Conservation (phyloP, 495 filamentous ascomycete genomes). For the Xylaria palmicola region DNA sequence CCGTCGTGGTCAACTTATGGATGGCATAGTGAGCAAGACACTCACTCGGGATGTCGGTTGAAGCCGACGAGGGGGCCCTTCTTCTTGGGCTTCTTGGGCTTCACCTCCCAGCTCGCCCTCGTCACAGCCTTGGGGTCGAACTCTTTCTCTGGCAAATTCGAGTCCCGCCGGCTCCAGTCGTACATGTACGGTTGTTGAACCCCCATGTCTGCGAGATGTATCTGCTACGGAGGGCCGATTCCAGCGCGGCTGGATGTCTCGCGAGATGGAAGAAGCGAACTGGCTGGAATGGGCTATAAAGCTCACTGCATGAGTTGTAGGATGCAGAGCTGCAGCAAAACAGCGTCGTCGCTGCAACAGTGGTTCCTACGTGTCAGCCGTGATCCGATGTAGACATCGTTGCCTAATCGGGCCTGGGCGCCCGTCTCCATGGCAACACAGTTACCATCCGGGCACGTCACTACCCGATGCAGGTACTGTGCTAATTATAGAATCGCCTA, state of each 20-base stretch:
- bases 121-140: constrained; percentile 87
- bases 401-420: not conserved
- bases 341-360: not conserved
- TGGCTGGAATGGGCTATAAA: constrained; percentile 26
- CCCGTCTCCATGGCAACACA: constrained; percentile 16
- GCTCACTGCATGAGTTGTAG: not conserved
- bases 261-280: constrained; percentile 6
- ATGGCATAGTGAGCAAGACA: constrained; percentile 7
- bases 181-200: constrained; percentile 76
- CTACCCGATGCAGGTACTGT: not conserved
- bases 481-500: constrained; percentile 5
- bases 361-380: not conserved
- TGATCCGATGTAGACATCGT: not conserved
- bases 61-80: constrained; percentile 74
- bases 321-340: not conserved
- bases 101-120: constrained; percentile 63
- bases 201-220: constrained; percentile 37
- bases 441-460: not conserved
- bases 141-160: constrained; percentile 48
- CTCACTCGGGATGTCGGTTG: constrained; percentile 82
- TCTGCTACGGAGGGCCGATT: constrained; percentile 18
- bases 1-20: constrained; percentile 1
- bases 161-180: constrained; percentile 47
- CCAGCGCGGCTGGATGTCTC: constrained; percentile 26
- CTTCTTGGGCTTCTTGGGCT: constrained; percentile 57